phyloP scores from a whole-genome alignment of 2,329 filamentous ascomycete species.

The Penicillium nordicum region DNA sequence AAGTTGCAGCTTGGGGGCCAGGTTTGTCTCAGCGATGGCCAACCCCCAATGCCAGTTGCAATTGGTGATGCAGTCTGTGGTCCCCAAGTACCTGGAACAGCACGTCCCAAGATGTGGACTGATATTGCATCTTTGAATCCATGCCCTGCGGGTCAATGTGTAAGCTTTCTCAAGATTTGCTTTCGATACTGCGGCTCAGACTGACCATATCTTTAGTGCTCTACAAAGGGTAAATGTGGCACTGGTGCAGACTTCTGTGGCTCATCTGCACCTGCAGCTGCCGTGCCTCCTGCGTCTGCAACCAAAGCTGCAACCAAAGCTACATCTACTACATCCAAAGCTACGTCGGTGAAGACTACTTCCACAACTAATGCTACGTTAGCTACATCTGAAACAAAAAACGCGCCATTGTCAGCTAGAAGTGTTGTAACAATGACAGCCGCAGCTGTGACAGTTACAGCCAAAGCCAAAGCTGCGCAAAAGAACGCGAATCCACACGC shows the following conservation, averaged over 20 bases:
- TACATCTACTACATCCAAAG: no score
- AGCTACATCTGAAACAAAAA: neutral
- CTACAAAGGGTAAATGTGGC: slow-evolving; percentile 1
- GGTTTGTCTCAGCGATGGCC: neutral
- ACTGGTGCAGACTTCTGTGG: slow-evolving; percentile 4
- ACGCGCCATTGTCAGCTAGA: neutral
- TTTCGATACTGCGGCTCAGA: neutral
- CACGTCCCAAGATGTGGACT: neutral
- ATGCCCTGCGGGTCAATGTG: slow-evolving; percentile 5
- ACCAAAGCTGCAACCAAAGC: neutral
- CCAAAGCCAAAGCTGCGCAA: neutral
- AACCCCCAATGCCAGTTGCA: slow-evolving; percentile 1
- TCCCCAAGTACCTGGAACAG: slow-evolving; percentile 4
- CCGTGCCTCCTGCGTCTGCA: neutral
- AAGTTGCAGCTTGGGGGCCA: neutral
- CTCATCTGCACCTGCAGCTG: neutral
- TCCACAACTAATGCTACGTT: neutral
- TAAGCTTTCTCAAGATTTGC: neutral
- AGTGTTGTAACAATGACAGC: neutral
- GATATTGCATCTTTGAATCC: neutral
- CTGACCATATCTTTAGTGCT: neutral
- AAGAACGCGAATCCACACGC: neutral
- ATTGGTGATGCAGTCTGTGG: neutral
- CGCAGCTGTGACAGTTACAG: neutral
- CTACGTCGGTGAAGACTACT: neutral